phyloP scores from a whole-genome alignment of 2,329 filamentous ascomycete species.

The Ophiocordyceps camponoti-leonardi region DNA sequence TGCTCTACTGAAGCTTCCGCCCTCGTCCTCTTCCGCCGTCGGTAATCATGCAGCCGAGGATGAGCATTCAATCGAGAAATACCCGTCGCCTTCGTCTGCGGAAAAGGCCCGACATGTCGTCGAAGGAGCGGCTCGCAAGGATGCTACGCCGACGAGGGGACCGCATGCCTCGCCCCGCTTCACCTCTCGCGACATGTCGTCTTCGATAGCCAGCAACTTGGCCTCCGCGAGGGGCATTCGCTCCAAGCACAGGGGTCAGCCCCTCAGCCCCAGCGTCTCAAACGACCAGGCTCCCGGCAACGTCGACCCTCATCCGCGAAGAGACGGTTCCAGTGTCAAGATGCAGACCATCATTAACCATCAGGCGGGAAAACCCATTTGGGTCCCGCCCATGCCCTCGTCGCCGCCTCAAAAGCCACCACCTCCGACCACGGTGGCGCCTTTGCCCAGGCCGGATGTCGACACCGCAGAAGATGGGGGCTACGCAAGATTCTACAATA shows the following conservation, averaged over 20 bases:
- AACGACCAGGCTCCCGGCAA: constrained; percentile 58
- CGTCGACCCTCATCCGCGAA: constrained; percentile 38
- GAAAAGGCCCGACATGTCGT: not conserved
- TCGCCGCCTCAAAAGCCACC: constrained; percentile 7
- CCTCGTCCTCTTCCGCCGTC: constrained; percentile 13
- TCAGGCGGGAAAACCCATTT: constrained; percentile 32
- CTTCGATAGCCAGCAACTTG: constrained; percentile 77
- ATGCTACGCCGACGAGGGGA: constrained; percentile 9
- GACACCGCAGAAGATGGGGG: constrained; percentile 44
- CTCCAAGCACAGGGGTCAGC: constrained; percentile 45
- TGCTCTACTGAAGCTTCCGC: constrained; percentile 58
- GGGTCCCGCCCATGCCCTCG: constrained; percentile 25
- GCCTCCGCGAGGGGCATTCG: constrained; percentile 72
- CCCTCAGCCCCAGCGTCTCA: constrained; percentile 55
- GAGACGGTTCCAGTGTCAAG: constrained; percentile 30
- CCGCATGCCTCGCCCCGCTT: constrained; percentile 27
- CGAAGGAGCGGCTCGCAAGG: constrained; percentile 2
- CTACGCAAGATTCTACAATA: constrained; percentile 82
- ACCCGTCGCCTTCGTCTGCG: not conserved
- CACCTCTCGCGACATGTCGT: constrained; percentile 51
- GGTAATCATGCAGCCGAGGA: constrained; percentile 4
- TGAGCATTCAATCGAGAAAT: constrained; percentile 9
- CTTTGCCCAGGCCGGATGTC: constrained; percentile 11
- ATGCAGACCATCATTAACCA: constrained; percentile 40
- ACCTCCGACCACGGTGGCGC: constrained; percentile 8